Conservation (phyloP, 306 rosid species). For the Acacia confusa region DNA sequence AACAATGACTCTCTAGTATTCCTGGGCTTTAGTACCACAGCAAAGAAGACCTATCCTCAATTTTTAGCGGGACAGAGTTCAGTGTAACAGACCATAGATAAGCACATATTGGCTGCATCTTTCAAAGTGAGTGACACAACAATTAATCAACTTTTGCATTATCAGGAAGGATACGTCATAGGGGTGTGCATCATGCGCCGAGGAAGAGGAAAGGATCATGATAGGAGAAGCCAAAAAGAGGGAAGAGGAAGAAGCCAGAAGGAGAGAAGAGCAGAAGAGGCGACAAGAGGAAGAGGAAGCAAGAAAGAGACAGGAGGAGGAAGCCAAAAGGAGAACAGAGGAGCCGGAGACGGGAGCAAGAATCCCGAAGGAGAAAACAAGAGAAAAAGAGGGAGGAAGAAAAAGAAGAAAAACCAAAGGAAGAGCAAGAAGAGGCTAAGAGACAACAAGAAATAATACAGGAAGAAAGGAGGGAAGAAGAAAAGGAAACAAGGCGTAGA, state of each 20-base stretch:
- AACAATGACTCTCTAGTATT: slow-evolving; percentile 63
- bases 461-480: not conserved
- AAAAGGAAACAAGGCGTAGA: not conserved
- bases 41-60: slow-evolving; percentile 53
- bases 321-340: not conserved
- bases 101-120: slow-evolving; percentile 58
- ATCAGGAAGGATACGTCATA: slow-evolving; percentile 51
- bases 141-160: slow-evolving; percentile 48
- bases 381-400: not conserved
- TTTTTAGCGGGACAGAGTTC: slow-evolving; percentile 72
- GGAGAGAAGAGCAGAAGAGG: not conserved
- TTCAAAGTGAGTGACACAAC: slow-evolving; percentile 53
- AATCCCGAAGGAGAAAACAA: too few relatives aligned
- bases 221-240: slow-evolving; percentile 9
- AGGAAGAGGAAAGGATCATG: slow-evolving; percentile 69
- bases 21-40: slow-evolving; percentile 76
- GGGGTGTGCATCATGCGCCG: slow-evolving; percentile 78
- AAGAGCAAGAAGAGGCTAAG: not conserved
- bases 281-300: not conserved
- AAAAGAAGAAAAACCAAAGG: not conserved
- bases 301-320: not conserved
- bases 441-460: too few relatives aligned
- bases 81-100: slow-evolving; percentile 52
- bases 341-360: not conserved
- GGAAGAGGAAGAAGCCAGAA: not conserved